Percentiles rank a stretch among this genome's conserved stretches.
Conservation (phyloP, 176 grass and related monocot genomes). For the Olyra latifolia region DNA sequence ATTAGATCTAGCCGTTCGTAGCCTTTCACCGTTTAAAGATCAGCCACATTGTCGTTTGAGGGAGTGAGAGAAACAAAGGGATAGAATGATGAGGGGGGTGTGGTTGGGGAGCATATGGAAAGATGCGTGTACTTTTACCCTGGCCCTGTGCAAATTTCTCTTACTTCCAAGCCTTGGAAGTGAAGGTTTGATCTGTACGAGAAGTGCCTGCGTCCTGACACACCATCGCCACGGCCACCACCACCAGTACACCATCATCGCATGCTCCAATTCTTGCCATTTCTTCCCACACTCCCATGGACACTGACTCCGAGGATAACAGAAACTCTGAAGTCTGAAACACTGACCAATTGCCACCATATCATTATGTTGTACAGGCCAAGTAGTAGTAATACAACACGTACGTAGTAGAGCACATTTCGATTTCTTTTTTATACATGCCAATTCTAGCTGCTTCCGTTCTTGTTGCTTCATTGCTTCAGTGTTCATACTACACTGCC, state of each 20-base stretch:
- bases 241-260: slow-evolving; percentile 31
- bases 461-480: background rate
- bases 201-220: slow-evolving; percentile 31
- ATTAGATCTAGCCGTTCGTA: background rate
- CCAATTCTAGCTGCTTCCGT: background rate
- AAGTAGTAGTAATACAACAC: slow-evolving; percentile 18
- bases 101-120: slow-evolving; percentile 19
- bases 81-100: slow-evolving; percentile 16
- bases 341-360: slow-evolving; percentile 25
- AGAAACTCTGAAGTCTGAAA: background rate
- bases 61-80: slow-evolving; percentile 1
- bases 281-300: slow-evolving; percentile 33
- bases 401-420: background rate
- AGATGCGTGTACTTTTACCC: slow-evolving; percentile 39
- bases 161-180: slow-evolving; percentile 37
- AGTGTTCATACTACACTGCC: background rate
- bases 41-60: slow-evolving; percentile 4
- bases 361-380: slow-evolving; percentile 20
- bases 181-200: slow-evolving; percentile 51
- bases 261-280: slow-evolving; percentile 41
- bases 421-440: background rate
- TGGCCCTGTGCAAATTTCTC: slow-evolving; percentile 22
- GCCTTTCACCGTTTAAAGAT: background rate
- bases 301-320: slow-evolving; percentile 38
- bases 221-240: slow-evolving; percentile 19